Evolutionary conservation across 2,329 filamentous ascomycete species (phyloP).

Genomic region (Aureobasidium sp.): DNA sequence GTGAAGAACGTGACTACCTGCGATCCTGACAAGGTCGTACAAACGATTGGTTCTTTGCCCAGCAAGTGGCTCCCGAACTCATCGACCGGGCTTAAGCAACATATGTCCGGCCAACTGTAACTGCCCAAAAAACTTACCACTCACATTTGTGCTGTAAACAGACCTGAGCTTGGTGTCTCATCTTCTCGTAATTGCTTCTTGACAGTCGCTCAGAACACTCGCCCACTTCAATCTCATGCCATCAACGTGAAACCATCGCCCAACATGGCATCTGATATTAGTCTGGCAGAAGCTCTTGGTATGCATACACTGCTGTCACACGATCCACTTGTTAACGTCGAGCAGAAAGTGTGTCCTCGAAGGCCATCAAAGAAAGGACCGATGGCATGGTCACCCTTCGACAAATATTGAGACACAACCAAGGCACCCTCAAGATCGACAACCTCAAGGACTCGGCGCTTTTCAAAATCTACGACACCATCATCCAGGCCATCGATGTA

Average conservation of each 20-base stretch:
- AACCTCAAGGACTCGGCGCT: slow-evolving; percentile 66
- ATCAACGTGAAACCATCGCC: not conserved
- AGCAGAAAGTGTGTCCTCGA: slow-evolving; percentile 32
- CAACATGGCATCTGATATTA: slow-evolving; percentile 8
- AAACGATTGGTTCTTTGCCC: not conserved
- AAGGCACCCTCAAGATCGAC: slow-evolving; percentile 32
- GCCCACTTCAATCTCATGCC: not conserved
- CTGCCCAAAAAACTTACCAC: slow-evolving; percentile 3
- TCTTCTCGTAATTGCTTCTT: not conserved
- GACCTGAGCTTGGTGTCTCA: not conserved
- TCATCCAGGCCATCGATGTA: slow-evolving; percentile 60
- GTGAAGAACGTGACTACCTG: not conserved
- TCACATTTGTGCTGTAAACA: not conserved
- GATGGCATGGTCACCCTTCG: slow-evolving; percentile 47
- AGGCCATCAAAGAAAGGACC: slow-evolving; percentile 37
- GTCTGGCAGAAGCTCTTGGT: slow-evolving; percentile 12
- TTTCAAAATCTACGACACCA: slow-evolving; percentile 67
- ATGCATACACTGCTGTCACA: not conserved
- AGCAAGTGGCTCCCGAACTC: not conserved
- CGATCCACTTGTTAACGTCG: not conserved
- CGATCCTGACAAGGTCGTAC: not conserved
- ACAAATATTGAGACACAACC: slow-evolving; percentile 47
- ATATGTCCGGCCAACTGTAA: not conserved
- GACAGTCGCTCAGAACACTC: not conserved
- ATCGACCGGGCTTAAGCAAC: not conserved